Evolutionary conservation across 352 stramenopile genomes (phyloP).

Genomic region (Phytophthora quininea): DNA sequence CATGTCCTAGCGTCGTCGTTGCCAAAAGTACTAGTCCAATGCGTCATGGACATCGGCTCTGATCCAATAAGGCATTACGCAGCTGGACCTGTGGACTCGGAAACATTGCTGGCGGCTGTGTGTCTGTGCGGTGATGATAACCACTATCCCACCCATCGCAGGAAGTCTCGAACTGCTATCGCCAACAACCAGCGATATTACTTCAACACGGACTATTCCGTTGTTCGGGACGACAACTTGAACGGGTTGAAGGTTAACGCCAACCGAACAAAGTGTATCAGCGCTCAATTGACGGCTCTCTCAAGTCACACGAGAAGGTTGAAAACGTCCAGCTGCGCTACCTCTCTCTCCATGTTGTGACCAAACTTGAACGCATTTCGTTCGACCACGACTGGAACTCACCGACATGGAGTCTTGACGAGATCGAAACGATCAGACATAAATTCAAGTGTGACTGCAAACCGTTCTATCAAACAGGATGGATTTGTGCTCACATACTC

Average conservation of each 20-base stretch:
- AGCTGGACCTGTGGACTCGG: neutral
- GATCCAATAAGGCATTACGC: neutral
- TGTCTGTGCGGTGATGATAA: neutral
- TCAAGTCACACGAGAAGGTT: constrained; percentile 3
- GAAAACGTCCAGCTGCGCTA: constrained; percentile 17
- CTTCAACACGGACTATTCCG: constrained; percentile 12
- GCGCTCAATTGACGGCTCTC: neutral
- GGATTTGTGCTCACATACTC: constrained; percentile 14
- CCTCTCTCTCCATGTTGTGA: constrained; percentile 6
- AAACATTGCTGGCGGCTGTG: neutral
- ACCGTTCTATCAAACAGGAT: constrained; percentile 10
- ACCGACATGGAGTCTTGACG: constrained; percentile 3
- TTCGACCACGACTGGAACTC: constrained; percentile 5
- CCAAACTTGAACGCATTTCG: neutral
- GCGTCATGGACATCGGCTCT: constrained; percentile 2
- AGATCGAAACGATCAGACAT: too few relatives aligned
- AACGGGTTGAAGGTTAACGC: neutral
- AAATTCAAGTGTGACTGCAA: constrained; percentile 21
- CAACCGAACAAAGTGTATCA: neutral
- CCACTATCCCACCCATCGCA: neutral
- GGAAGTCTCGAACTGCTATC: neutral
- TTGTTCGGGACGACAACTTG: constrained; percentile 8
- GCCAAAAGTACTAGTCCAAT: constrained; percentile 4
- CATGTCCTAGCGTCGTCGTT: constrained; percentile 5
- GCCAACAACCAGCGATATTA: neutral